phyloP scores from a whole-genome alignment of 2,329 filamentous ascomycete genomes.

The Pseudopyrenochaeta lycopersici region DNA sequence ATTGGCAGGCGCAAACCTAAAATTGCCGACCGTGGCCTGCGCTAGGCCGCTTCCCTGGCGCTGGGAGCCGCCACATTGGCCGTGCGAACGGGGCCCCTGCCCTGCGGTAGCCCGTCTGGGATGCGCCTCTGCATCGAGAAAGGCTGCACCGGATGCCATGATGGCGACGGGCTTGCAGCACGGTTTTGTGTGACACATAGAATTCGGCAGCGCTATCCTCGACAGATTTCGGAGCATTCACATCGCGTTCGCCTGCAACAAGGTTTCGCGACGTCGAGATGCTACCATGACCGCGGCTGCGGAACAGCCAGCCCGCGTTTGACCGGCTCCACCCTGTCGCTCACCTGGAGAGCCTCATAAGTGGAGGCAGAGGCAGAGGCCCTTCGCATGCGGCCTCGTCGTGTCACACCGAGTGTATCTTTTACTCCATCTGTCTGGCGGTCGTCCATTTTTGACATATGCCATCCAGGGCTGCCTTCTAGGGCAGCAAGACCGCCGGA shows the following conservation, averaged over 20 bases:
- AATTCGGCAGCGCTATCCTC: constrained; percentile 27
- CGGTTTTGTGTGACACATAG: constrained; percentile 40
- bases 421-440: constrained; percentile 43
- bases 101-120: background rate
- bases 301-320: constrained; percentile 53
- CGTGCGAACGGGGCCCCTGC: constrained; percentile 5
- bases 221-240: constrained; percentile 32
- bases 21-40: constrained; percentile 37
- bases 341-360: constrained; percentile 36
- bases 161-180: constrained; percentile 24
- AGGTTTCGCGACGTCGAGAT: constrained; percentile 51
- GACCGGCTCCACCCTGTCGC: constrained; percentile 44
- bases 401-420: constrained; percentile 45
- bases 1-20: constrained; percentile 29
- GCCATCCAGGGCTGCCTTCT: constrained; percentile 11
- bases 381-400: constrained; percentile 34
- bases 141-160: constrained; percentile 21
- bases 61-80: constrained; percentile 31
- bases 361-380: constrained; percentile 33
- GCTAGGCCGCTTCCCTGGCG: constrained; percentile 27
- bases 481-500: constrained; percentile 31
- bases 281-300: constrained; percentile 56
- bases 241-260: constrained; percentile 32
- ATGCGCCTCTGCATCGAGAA: background rate
- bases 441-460: constrained; percentile 41